phyloP scores from a whole-genome alignment of 371 early-diverging fungal species.

The Capillidium heterosporum region DNA sequence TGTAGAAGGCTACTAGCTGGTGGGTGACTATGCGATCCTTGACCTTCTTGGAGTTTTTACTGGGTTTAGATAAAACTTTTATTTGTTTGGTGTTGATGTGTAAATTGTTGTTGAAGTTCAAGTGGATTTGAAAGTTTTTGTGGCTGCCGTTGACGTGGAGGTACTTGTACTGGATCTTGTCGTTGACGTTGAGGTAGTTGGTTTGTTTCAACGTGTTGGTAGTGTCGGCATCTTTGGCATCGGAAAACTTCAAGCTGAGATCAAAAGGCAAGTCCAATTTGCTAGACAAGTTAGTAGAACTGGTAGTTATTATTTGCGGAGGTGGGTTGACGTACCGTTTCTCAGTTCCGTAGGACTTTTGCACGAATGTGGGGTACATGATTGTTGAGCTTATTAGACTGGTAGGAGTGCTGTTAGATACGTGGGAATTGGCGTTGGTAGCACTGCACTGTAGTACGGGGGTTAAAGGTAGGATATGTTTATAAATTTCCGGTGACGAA shows the following conservation, averaged over 20 bases:
- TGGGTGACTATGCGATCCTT: conserved; percentile 53
- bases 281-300: background rate
- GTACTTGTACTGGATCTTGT: background rate
- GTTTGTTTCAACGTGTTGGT: background rate
- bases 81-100: conserved; percentile 40
- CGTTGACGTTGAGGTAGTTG: background rate
- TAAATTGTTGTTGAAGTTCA: conserved; percentile 27
- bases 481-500: too few relatives aligned
- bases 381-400: too few relatives aligned
- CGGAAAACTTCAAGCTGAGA: background rate
- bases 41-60: conserved; percentile 64
- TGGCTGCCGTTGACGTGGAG: background rate
- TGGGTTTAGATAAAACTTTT: conserved; percentile 64
- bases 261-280: background rate
- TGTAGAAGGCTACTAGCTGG: conserved; percentile 18
- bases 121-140: background rate
- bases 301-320: conserved; percentile 18
- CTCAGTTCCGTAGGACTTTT: conserved; percentile 78
- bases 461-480: too few relatives aligned
- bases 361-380: conserved; percentile 36
- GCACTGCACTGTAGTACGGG: too few relatives aligned
- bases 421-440: too few relatives aligned
- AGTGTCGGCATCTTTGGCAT: background rate
- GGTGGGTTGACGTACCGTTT: conserved; percentile 74
- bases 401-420: too few relatives aligned